These are phyloP conservation scores for Penicillium sp. DNA, from an alignment of 2,329 filamentous ascomycete species.

Conservation along the genomic window DNA sequence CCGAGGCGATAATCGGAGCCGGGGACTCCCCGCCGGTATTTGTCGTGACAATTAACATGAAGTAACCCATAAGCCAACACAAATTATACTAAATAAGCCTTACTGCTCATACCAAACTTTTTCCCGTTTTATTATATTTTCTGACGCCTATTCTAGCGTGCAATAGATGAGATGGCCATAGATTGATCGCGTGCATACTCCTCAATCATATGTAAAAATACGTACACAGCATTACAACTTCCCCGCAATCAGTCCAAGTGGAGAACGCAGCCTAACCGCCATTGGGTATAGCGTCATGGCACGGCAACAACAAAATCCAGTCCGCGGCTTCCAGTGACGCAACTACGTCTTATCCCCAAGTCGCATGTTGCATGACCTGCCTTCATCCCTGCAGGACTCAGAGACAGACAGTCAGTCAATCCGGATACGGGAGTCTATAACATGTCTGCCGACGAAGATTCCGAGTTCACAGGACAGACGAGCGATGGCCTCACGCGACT, in stretches of 20 bases:
- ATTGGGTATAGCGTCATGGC: background rate
- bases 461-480: slow-evolving; percentile 8
- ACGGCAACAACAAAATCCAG: background rate
- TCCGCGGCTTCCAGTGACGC: background rate
- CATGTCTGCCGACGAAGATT: slow-evolving; percentile 3
- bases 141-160: too few species aligned
- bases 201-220: too few species aligned
- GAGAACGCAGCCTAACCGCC: background rate
- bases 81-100: too few species aligned
- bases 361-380: too few species aligned
- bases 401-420: background rate
- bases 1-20: slow-evolving; percentile 5
- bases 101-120: too few species aligned
- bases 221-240: too few species aligned
- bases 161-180: too few species aligned
- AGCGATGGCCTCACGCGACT: slow-evolving; percentile 13
- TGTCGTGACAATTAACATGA: background rate
- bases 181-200: too few species aligned
- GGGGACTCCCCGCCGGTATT: background rate
- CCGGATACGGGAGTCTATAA: background rate
- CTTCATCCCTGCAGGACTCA: background rate
- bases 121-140: too few species aligned
- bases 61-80: too few species aligned
- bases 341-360: too few species aligned
- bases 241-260: too few species aligned